Conservation (phyloP, 345 rosid genomes). For the Psidium guajava region DNA sequence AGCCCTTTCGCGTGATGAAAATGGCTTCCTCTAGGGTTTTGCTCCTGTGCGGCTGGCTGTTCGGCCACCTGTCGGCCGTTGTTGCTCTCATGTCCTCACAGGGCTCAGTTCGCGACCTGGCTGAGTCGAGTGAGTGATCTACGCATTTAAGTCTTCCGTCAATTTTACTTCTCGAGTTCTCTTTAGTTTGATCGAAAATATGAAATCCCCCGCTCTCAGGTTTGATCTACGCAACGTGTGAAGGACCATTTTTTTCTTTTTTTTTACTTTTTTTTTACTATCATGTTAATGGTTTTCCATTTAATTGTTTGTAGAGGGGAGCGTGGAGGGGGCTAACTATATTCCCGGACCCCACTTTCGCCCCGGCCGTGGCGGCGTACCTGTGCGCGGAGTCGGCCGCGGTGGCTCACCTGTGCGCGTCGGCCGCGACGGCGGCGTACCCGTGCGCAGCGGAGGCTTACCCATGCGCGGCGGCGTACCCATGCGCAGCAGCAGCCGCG, state of each 20-base stretch:
- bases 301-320: neutral
- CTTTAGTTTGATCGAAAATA: neutral
- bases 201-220: no score
- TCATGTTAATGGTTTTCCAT: neutral
- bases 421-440: no score
- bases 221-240: no score
- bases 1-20: neutral
- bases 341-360: no score
- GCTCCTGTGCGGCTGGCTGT: neutral
- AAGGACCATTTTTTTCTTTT: no score
- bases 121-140: neutral
- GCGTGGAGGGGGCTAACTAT: neutral
- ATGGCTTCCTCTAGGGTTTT: neutral
- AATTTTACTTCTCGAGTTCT: neutral
- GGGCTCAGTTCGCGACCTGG: slow-evolving; percentile 12
- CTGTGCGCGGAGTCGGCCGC: no score
- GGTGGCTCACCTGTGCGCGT: neutral
- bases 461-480: neutral
- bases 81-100: neutral
- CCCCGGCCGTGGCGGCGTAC: neutral
- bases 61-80: neutral
- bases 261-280: neutral
- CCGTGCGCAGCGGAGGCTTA: no score
- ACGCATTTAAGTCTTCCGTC: neutral
- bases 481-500: neutral